Evolutionary conservation across 768 basidiomycete genomes (phyloP).

Genomic region (Macrocybe gigantea): DNA sequence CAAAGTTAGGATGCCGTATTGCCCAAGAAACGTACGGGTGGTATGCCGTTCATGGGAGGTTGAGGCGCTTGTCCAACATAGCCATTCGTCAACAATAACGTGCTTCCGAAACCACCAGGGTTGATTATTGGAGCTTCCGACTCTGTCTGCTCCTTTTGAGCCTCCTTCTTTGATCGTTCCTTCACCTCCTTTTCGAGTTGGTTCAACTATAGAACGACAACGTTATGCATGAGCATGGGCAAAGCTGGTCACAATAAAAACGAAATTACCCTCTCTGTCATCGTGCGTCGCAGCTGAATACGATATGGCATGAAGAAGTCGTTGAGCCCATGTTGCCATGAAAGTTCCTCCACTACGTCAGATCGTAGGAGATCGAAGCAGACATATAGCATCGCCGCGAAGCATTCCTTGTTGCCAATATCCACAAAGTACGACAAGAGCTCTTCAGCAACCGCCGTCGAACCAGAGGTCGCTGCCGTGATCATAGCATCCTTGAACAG

Average conservation of each 20-base stretch:
- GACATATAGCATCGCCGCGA: constrained; percentile 81
- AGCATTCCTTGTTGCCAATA: constrained; percentile 98
- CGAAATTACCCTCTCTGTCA: constrained; percentile 59
- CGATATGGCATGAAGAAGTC: constrained; percentile 98
- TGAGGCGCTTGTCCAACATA: constrained; percentile 58
- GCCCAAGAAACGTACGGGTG: constrained; percentile 44
- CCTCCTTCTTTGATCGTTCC: constrained; percentile 82
- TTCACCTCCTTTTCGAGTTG: constrained; percentile 84
- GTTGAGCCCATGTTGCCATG: constrained; percentile 93
- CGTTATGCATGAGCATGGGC: background rate
- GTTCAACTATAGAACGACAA: constrained; percentile 41
- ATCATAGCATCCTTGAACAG: constrained; percentile 95
- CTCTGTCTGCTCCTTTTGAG: constrained; percentile 85
- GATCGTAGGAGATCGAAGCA: constrained; percentile 96
- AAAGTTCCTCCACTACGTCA: constrained; percentile 89
- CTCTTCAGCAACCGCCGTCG: constrained; percentile 92
- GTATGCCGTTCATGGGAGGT: constrained; percentile 59
- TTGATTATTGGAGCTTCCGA: constrained; percentile 86
- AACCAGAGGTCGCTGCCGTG: constrained; percentile 80
- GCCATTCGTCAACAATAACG: constrained; percentile 70
- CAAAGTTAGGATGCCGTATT: background rate
- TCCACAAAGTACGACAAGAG: constrained; percentile 94
- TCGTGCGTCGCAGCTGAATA: constrained; percentile 79
- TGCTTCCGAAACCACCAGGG: constrained; percentile 60
- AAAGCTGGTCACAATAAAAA: constrained; percentile 2